These are phyloP conservation scores for Amanita inopinata DNA, from an alignment of 768 basidiomycete species.

Conservation along the genomic window DNA sequence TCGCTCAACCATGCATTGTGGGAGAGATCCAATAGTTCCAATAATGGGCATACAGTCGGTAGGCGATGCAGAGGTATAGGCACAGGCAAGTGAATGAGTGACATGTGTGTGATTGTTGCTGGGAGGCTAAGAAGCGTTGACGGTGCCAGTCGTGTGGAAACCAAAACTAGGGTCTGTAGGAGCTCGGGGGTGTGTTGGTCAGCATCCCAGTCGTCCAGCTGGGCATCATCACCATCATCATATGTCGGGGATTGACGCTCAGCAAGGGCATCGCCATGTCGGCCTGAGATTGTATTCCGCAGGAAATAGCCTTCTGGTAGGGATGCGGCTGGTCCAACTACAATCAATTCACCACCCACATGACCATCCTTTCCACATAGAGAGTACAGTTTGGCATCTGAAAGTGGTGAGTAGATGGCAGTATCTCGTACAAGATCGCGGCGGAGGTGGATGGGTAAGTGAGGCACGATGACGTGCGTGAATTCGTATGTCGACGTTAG, in stretches of 20 bases:
- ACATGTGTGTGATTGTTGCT: conserved; percentile 54
- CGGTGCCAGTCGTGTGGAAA: conserved; percentile 36
- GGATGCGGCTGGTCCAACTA: conserved; percentile 45
- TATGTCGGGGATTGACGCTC: neutral
- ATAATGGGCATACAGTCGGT: conserved; percentile 48
- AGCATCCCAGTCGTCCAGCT: conserved; percentile 34
- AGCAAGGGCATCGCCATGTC: conserved; percentile 1
- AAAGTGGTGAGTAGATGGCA: conserved; percentile 48
- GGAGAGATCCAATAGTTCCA: conserved; percentile 57
- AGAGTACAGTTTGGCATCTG: conserved; percentile 36
- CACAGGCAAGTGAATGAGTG: conserved; percentile 40
- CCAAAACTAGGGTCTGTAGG: conserved; percentile 39
- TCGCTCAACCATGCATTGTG: conserved; percentile 42
- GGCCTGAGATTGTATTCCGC: conserved; percentile 9
- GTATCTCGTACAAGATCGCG: conserved; percentile 48
- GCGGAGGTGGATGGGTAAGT: conserved; percentile 49
- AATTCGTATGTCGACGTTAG: conserved; percentile 33
- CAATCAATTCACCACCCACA: conserved; percentile 52
- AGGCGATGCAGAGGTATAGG: conserved; percentile 47
- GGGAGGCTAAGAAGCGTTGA: conserved; percentile 44
- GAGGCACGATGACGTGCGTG: conserved; percentile 32
- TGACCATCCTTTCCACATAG: conserved; percentile 43
- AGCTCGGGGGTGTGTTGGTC: conserved; percentile 24
- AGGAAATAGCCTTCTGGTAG: conserved; percentile 36
- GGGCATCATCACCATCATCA: neutral